Evolutionary conservation across 768 basidiomycete genomes (phyloP).

Genomic region (Cystofilobasidium capitatum): DNA sequence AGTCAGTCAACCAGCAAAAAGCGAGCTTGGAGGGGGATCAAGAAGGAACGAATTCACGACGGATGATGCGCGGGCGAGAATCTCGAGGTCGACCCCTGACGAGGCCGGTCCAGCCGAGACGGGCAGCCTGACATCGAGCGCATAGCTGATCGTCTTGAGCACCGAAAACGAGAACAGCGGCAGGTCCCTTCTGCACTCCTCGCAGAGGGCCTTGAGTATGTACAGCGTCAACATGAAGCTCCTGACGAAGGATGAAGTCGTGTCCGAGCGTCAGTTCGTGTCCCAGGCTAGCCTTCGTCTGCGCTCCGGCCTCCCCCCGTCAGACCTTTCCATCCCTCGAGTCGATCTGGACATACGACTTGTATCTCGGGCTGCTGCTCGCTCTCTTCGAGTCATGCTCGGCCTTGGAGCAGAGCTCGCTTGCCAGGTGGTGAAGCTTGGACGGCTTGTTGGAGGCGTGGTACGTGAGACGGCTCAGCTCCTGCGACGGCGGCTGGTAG

Average conservation of each 20-base stretch:
- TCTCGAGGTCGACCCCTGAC: slow-evolving; percentile 36
- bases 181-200: slow-evolving; percentile 32
- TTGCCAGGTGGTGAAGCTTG: slow-evolving; percentile 34
- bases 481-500: slow-evolving; percentile 37
- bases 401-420: slow-evolving; percentile 37
- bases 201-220: slow-evolving; percentile 14
- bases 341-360: slow-evolving; percentile 1
- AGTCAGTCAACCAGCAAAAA: neutral
- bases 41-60: slow-evolving; percentile 50
- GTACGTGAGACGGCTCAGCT: slow-evolving; percentile 37
- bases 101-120: slow-evolving; percentile 28
- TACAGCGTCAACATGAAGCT: slow-evolving; percentile 20
- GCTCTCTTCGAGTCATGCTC: slow-evolving; percentile 32
- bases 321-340: neutral
- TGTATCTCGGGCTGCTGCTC: slow-evolving; percentile 6
- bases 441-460: slow-evolving; percentile 36
- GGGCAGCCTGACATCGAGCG: slow-evolving; percentile 33
- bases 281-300: neutral
- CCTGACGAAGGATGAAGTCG: neutral
- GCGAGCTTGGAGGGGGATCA: neutral
- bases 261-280: neutral
- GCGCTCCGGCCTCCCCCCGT: neutral
- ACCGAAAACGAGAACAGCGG: slow-evolving; percentile 34
- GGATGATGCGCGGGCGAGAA: slow-evolving; percentile 51
- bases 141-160: slow-evolving; percentile 31